Conservation (phyloP, 768 basidiomycete species). For the Boletus subcaerulescens region DNA sequence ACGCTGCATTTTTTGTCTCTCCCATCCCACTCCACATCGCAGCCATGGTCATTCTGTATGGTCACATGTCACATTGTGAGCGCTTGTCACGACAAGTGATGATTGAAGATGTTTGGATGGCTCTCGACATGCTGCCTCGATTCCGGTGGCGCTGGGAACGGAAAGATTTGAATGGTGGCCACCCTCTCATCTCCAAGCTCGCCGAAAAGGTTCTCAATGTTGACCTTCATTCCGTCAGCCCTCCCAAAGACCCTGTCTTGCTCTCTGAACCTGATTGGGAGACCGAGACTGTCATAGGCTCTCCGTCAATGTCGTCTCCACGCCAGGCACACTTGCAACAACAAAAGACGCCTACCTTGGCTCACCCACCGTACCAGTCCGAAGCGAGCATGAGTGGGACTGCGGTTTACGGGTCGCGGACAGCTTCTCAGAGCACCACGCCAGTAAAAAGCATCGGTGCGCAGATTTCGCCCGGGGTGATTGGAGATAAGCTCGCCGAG, state of each 20-base stretch:
- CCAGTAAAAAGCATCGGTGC: conserved; percentile 24
- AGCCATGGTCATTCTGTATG: conserved; percentile 88
- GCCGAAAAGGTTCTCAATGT: conserved; percentile 79
- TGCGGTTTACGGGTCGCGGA: conserved; percentile 29
- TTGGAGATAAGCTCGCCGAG: conserved; percentile 50
- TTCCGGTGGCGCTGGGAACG: conserved; percentile 94
- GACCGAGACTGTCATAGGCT: conserved; percentile 32
- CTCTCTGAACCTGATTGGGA: conserved; percentile 48
- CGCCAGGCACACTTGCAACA: conserved; percentile 27
- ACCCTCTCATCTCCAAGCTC: conserved; percentile 80
- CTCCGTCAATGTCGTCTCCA: conserved; percentile 26
- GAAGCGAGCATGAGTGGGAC: conserved; percentile 23
- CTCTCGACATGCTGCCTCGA: conserved; percentile 82
- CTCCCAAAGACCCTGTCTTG: conserved; percentile 39
- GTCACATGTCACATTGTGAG: conserved; percentile 78
- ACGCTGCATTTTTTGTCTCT: conserved; percentile 85
- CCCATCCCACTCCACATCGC: conserved; percentile 87
- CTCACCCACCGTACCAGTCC: conserved; percentile 33
- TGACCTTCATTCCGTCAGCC: conserved; percentile 55
- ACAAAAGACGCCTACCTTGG: conserved; percentile 37
- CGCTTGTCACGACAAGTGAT: conserved; percentile 61
- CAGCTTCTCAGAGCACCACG: conserved; percentile 27
- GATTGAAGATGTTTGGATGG: conserved; percentile 81
- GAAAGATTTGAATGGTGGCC: conserved; percentile 73
- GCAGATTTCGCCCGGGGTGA: conserved; percentile 21